Evolutionary conservation across 352 stramenopile species (phyloP).

Genomic region (Globisporangium abappressorium): DNA sequence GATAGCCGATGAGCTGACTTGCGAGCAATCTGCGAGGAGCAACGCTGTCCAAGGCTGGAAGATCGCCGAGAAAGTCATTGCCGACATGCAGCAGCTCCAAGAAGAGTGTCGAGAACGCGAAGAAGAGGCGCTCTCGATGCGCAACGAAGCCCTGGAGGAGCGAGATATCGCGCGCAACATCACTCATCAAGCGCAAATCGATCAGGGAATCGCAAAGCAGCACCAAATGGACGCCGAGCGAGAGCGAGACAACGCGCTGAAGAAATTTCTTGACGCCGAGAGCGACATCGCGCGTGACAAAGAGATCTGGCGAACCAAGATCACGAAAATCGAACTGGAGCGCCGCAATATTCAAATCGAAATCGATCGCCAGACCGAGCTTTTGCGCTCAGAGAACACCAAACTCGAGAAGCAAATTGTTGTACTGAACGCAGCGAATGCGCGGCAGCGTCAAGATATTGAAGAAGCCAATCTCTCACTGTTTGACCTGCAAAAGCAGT

Average conservation of each 20-base stretch:
- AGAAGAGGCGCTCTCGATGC: conserved; percentile 41
- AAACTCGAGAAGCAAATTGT: conserved; percentile 36
- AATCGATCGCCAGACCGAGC: conserved; percentile 50
- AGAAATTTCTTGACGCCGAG: conserved; percentile 31
- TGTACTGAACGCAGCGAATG: conserved; percentile 16
- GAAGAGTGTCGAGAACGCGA: conserved; percentile 43
- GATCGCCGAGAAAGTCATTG: conserved; percentile 35
- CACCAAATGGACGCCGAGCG: conserved; percentile 38
- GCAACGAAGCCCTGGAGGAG: conserved; percentile 50
- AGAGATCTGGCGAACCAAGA: conserved; percentile 39
- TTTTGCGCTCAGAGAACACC: conserved; percentile 35
- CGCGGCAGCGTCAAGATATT: conserved; percentile 29
- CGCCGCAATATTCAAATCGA: conserved; percentile 61
- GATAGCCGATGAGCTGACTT: conserved; percentile 26
- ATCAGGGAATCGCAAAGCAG: conserved; percentile 47
- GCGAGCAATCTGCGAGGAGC: conserved; percentile 30
- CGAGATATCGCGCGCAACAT: conserved; percentile 39
- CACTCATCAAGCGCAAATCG: conserved; percentile 40
- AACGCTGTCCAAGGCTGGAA: conserved; percentile 56
- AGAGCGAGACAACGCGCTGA: conserved; percentile 37
- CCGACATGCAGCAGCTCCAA: conserved; percentile 37
- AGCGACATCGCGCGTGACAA: conserved; percentile 36
- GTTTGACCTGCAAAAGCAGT: conserved; percentile 27
- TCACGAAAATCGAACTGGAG: conserved; percentile 41
- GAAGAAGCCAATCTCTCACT: conserved; percentile 20